Conservation (phyloP, 352 stramenopile species). For the Pythium monospermum region DNA sequence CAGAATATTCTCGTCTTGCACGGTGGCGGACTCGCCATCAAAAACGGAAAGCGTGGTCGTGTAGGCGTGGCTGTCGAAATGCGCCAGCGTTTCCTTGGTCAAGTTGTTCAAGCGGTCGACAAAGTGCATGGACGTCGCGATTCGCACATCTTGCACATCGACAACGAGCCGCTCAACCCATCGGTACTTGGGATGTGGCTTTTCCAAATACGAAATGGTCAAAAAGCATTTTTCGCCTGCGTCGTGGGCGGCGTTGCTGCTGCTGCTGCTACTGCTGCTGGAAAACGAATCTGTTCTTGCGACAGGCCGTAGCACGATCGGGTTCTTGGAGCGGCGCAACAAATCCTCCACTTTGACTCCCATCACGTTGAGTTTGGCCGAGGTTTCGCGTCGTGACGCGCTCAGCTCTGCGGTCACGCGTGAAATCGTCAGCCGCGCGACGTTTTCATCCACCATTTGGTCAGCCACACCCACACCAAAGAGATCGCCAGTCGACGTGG, state of each 20-base stretch:
- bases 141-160: slow-evolving; percentile 60
- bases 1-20: slow-evolving; percentile 42
- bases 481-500: slow-evolving; percentile 17
- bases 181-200: slow-evolving; percentile 64
- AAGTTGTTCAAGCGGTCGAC: slow-evolving; percentile 62
- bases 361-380: slow-evolving; percentile 64
- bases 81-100: slow-evolving; percentile 51
- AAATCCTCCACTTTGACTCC: slow-evolving; percentile 74
- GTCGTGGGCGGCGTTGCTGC: no score
- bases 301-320: slow-evolving; percentile 57
- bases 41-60: slow-evolving; percentile 37
- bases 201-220: slow-evolving; percentile 60
- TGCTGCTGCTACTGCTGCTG: neutral
- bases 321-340: slow-evolving; percentile 54
- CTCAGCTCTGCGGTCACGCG: slow-evolving; percentile 54
- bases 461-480: slow-evolving; percentile 18
- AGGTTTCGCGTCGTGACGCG: slow-evolving; percentile 33
- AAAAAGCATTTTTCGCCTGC: slow-evolving; percentile 53
- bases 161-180: slow-evolving; percentile 59
- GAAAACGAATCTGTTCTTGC: slow-evolving; percentile 13
- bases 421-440: slow-evolving; percentile 64
- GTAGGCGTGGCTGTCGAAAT: slow-evolving; percentile 64
- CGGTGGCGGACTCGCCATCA: slow-evolving; percentile 21
- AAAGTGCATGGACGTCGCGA: slow-evolving; percentile 78
- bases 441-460: slow-evolving; percentile 30